Evolutionary conservation across 768 basidiomycete species (phyloP).

Genomic region (Phallus indusiatus): DNA sequence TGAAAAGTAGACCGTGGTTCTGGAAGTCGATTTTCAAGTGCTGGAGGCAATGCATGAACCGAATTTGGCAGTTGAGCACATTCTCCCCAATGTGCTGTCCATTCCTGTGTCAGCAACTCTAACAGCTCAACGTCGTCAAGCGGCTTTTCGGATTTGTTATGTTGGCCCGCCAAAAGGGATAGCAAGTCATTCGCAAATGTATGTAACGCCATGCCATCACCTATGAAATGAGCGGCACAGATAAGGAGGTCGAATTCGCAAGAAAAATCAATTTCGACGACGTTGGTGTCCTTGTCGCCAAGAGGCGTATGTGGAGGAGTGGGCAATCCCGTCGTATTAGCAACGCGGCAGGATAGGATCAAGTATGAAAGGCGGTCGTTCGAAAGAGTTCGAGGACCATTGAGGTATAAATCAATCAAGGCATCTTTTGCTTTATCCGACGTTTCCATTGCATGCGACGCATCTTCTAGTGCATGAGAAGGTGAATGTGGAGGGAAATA

Average conservation of each 20-base stretch:
- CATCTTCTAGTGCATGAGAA: constrained; percentile 37
- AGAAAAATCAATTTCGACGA: constrained; percentile 12
- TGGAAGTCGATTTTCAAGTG: constrained; percentile 45
- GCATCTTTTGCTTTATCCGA: constrained; percentile 24
- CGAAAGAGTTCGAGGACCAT: constrained; percentile 67
- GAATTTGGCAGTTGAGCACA: constrained; percentile 14
- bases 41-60: constrained; percentile 26
- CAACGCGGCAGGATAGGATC: constrained; percentile 20
- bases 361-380: constrained; percentile 58
- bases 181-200: constrained; percentile 77
- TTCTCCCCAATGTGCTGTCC: neutral
- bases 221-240: constrained; percentile 72
- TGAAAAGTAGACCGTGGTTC: constrained; percentile 29
- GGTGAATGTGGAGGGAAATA: constrained; percentile 35
- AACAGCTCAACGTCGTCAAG: constrained; percentile 26
- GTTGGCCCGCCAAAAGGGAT: constrained; percentile 38
- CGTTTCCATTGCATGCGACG: constrained; percentile 33
- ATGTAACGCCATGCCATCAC: constrained; percentile 84
- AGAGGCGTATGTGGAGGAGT: constrained; percentile 23
- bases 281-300: constrained; percentile 15
- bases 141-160: constrained; percentile 1
- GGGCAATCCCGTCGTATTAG: constrained; percentile 16
- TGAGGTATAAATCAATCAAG: constrained; percentile 62
- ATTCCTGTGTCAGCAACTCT: constrained; percentile 18
- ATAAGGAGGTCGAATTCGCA: constrained; percentile 54